phyloP scores from a whole-genome alignment of 2,329 filamentous ascomycete species.

The Aspergillus ruber region DNA sequence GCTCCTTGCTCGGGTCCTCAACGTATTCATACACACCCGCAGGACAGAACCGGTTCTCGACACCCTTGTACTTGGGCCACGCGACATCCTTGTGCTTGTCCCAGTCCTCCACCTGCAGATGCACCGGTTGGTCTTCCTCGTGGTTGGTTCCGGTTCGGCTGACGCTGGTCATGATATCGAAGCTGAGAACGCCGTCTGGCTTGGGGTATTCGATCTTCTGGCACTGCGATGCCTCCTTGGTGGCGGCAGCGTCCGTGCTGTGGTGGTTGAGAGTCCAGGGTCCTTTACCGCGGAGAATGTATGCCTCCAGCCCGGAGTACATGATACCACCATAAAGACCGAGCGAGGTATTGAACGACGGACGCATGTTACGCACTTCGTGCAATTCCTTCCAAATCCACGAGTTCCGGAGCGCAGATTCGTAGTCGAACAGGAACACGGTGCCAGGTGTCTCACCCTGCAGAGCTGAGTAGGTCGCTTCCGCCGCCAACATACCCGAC shows the following conservation, averaged over 20 bases:
- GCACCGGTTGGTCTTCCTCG: slow-evolving; percentile 95
- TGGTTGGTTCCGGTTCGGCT: slow-evolving; percentile 95
- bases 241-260: slow-evolving; percentile 68
- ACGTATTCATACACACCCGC: slow-evolving; percentile 98
- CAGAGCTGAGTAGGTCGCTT: slow-evolving; percentile 78
- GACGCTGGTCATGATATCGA: slow-evolving; percentile 93
- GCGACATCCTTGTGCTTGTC: slow-evolving; percentile 77
- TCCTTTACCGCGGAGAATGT: slow-evolving; percentile 71
- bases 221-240: slow-evolving; percentile 71
- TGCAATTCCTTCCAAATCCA: slow-evolving; percentile 91
- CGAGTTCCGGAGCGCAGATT: slow-evolving; percentile 77
- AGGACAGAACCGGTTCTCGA: slow-evolving; percentile 96
- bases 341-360: slow-evolving; percentile 82
- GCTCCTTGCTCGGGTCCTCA: slow-evolving; percentile 77
- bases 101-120: slow-evolving; percentile 93
- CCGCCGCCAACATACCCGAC: slow-evolving; percentile 90
- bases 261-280: slow-evolving; percentile 93
- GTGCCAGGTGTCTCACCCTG: slow-evolving; percentile 53
- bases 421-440: slow-evolving; percentile 91
- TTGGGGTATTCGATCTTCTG: slow-evolving; percentile 94
- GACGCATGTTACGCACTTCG: slow-evolving; percentile 94
- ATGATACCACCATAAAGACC: slow-evolving; percentile 83
- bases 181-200: slow-evolving; percentile 88
- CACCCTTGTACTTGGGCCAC: slow-evolving; percentile 80
- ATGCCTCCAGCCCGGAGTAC: slow-evolving; percentile 92